Evolutionary conservation across 2,329 filamentous ascomycete species (phyloP), one percentile per base, ranked within the genome.

Genomic region (Blumeriella jaapii): DNA sequence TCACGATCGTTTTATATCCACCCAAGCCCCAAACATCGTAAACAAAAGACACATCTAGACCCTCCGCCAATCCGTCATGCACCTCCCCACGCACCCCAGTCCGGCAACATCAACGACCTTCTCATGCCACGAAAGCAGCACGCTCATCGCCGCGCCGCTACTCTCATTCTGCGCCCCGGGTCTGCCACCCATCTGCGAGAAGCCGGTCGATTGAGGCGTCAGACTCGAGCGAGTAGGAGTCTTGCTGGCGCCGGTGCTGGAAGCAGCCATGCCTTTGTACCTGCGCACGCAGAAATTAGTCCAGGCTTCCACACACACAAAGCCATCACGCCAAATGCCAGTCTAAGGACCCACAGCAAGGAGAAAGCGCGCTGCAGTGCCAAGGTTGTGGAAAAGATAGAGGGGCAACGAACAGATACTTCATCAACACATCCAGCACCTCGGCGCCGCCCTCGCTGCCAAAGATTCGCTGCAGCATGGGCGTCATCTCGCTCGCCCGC

Each of bases 91-190:
- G 59, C 82, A 85, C 28, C 91, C 91, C 48, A 86, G 68, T 15
- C 91, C 91, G 23, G 86, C 84, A 54, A 95, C 78, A 54, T 98
- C 91, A 4, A 96, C 85, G 44, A 95, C 73, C 71, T 95, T 98
- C 68, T 98, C 91, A 58, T 98, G 91, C 91, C 91, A 98, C 62
- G 86, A 95, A 48, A 98, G 66, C 56, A 98, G 60, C 33, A 98
- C 91, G 56, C 91, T 96, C 91, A 96, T 96, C 35, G 80, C 82
- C 38, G 86, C 79, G 22, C 84, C 82, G 43, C 84, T 78, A 29
- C 83, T 81, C 55, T 79, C 74, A 55, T 65, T 71, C 23, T 64
- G 56, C 6, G 53, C 63, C 16, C 64, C 67, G 6, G 72, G 67
- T 35, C 74, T 61, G 9, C 59, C 60, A 12, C 65, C 65, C 26